A percentile compares a stretch with the other conserved stretches of the same genome.
Conservation (phyloP, 495 filamentous ascomycete species). For the Aspergillus bridgeri region DNA sequence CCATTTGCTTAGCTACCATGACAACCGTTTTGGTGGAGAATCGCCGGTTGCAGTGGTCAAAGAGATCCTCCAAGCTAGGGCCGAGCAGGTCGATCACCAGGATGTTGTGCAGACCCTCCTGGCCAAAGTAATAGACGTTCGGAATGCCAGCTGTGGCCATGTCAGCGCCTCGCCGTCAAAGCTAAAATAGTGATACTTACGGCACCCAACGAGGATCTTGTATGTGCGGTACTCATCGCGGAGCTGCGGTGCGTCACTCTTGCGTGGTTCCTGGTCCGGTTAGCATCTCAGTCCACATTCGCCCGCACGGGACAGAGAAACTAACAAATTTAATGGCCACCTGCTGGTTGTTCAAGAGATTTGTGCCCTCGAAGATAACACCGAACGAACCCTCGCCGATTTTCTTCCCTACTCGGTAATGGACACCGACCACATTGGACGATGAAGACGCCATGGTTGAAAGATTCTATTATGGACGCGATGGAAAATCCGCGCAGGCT, state of each 20-base stretch:
- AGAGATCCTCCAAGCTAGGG: constrained; percentile 93
- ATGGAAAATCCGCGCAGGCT: constrained; percentile 17
- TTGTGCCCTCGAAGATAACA: constrained; percentile 98
- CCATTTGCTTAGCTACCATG: constrained; percentile 99
- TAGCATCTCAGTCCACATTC: constrained; percentile 10
- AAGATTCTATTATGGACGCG: constrained; percentile 7
- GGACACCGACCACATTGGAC: constrained; percentile 97
- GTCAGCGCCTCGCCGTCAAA: constrained; percentile 2
- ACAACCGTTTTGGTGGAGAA: constrained; percentile 98
- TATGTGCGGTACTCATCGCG: constrained; percentile 99
- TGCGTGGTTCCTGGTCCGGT: constrained; percentile 78
- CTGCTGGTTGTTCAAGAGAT: constrained; percentile 97
- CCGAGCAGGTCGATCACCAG: constrained; percentile 97
- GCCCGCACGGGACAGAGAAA: constrained; percentile 19
- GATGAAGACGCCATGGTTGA: constrained; percentile 82
- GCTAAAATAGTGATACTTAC: constrained; percentile 59
- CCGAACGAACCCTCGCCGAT: constrained; percentile 99
- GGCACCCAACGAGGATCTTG: constrained; percentile 98
- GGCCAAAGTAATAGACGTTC: constrained; percentile 99
- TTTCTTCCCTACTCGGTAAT: constrained; percentile 99
- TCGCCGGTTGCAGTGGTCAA: constrained; percentile 93
- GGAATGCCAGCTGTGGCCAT: constrained; percentile 78
- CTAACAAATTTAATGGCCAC: constrained; percentile 99
- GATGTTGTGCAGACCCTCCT: constrained; percentile 99
- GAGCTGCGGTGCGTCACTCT: constrained; percentile 96